Base-by-base conservation (phyloP, 1,139 yeast genomes). In the Candida frijolesensis region DNA sequence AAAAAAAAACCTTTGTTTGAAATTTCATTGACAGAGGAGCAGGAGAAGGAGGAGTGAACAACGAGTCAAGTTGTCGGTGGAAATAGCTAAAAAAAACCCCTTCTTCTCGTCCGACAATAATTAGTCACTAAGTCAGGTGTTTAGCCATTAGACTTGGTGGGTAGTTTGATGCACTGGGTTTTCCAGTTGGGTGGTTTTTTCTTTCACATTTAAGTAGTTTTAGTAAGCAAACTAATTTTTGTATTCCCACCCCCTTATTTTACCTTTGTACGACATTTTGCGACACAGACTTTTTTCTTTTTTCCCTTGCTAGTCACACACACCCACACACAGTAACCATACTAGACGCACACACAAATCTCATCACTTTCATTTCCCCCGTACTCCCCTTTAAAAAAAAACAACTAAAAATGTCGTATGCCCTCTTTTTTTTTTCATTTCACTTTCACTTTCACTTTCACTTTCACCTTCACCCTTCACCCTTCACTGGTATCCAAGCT, bases 161-260 rank as follows among this genome's bases (percentile, higher is more conserved):
- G 34, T 32, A 8, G 34, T 32, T 32, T 32, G 34, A 8, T 25
- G 34, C n/a, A 32, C 15, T 32, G 34, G 34, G 2, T 32, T 32
- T 12, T 32, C 12, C 15, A 12, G 3, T 12, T 32, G n/a, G 34
- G 15, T 32, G 34, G 15, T 32, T 32, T 32, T 32, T 32, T 19
- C 4, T 19, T 3, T 3, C 3, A 25, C 4, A 25, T 9, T 6
- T 6, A 25, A 9, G 29, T 25, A 25, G 29, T 25, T 25, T 25
- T 25, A 25, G 29, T 25, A 25, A 25, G 29, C 29, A 25, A 25
- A 25, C 8, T 25, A 25, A 25, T 9, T 14, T 14, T 14, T 34
- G 22, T 22, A 22, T 19, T 38, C 22, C 42, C 42, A 38, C 42
- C 42, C 42, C 42, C 42, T 38, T 38, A 38, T 22, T 38, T 35